Base-by-base conservation (phyloP, 306 rosid genomes). In the Ormosia emarginata region DNA sequence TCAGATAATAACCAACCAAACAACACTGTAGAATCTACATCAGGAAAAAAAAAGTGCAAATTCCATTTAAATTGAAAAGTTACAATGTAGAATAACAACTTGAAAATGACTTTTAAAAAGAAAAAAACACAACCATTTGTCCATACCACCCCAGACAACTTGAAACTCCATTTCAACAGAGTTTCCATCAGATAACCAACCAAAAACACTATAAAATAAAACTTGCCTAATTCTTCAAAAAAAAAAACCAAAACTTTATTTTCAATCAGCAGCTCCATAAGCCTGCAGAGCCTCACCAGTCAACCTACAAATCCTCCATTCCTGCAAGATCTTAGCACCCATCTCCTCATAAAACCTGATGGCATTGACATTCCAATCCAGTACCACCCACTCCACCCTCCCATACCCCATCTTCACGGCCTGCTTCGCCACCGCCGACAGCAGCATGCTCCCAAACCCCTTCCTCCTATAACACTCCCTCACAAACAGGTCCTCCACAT, bases 351-450 rank as follows among this genome's bases (percentile, higher is more conserved):
- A 93, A 78, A 94, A 93, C 55, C 18, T 87, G 6, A 93, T 94
- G 1, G 97, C 98, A 80, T 91, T 91, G 0, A 62, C 80, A 18
- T 94, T 94, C 97, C 98, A 89, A 72, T 94, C 97, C 12, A 94
- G 94, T 77, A 94, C 98, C 43, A 85, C 85, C 98, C 98, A 91
- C 74, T 91, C 95, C 50, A 93, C 98, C 59, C 97, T 89, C 14
- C 97, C 97, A 56, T 89, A 93, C 5, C 90, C 97, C 98, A 93
- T 91, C 85, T 83, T 88, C 88, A 92, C 98, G 3, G 98, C 98
- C 50, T 94, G 98, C 36, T 77, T 89, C 2, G 97, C 97, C 79
- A 94, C 97, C 6, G 93, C 89, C 0, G 94, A 82, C 1, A 93
- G 86, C 68, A 94, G 68, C 85, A 88, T 83, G 39, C 66, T 91